These are phyloP conservation scores for Neotropicomus parvogracilis DNA, from an alignment of 1,284 basidiomycete species.

Conservation along the genomic window DNA sequence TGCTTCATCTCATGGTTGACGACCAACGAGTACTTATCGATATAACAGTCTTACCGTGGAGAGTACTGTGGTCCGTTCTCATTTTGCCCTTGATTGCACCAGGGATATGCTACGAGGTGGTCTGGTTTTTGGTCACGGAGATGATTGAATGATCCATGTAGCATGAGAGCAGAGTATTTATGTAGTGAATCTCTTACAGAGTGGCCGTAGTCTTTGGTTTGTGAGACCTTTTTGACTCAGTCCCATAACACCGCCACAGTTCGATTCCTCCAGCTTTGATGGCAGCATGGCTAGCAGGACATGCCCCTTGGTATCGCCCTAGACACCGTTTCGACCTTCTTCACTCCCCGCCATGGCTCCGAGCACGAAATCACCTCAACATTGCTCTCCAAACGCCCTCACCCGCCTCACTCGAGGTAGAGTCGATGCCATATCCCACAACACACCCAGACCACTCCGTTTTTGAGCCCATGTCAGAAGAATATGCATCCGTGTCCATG, in stretches of 20 bases:
- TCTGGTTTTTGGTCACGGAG: no score
- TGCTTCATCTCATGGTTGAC: no score
- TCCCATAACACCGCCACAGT: slow-evolving; percentile 10
- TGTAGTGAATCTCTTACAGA: no score
- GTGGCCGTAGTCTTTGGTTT: no score
- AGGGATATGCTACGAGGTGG: no score
- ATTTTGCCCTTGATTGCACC: no score
- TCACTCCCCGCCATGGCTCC: slow-evolving; percentile 16
- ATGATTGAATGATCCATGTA: no score
- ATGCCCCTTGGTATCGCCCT: slow-evolving; percentile 17
- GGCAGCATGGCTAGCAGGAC: slow-evolving; percentile 26
- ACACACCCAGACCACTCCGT: slow-evolving; percentile 25
- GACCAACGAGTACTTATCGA: no score
- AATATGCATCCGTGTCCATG: slow-evolving; percentile 21
- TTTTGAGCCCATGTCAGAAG: slow-evolving; percentile 27
- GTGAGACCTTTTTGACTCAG: no score
- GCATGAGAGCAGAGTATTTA: no score
- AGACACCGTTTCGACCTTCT: slow-evolving; percentile 14
- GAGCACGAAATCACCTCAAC: slow-evolving; percentile 22
- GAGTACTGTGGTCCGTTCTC: no score
- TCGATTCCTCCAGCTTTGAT: slow-evolving; percentile 12
- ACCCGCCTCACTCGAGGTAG: slow-evolving; percentile 30
- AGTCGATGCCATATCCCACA: slow-evolving; percentile 29
- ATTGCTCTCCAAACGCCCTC: slow-evolving; percentile 26
- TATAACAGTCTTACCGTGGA: no score